These are phyloP conservation scores for Capsicum rhomboideum DNA, from an alignment of 257 asterid genomes.

Conservation along the genomic window DNA sequence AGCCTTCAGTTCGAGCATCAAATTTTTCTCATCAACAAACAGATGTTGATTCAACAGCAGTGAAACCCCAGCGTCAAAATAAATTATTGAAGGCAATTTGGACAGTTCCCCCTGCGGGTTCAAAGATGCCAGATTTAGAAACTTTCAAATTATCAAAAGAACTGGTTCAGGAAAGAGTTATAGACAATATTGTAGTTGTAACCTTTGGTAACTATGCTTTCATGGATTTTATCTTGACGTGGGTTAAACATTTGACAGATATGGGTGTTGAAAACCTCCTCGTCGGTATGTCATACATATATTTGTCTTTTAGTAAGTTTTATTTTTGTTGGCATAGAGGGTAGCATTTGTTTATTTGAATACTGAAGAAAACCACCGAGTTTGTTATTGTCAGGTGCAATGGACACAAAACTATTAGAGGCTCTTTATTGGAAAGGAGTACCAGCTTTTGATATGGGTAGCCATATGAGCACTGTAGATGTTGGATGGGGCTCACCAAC, in stretches of 20 bases:
- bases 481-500: constrained; percentile 96
- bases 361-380: neutral
- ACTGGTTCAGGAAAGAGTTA: constrained; percentile 68
- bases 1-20: constrained; percentile 24
- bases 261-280: constrained; percentile 77
- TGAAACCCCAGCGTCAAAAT: constrained; percentile 16
- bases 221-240: constrained; percentile 95
- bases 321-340: neutral
- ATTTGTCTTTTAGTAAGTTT: neutral
- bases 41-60: constrained; percentile 9
- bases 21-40: constrained; percentile 29
- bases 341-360: constrained; percentile 3
- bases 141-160: constrained; percentile 73
- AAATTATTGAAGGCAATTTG: constrained; percentile 51
- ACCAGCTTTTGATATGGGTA: constrained; percentile 96
- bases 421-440: constrained; percentile 97
- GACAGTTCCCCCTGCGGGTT: constrained; percentile 72
- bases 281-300: constrained; percentile 53
- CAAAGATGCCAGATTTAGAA: constrained; percentile 71
- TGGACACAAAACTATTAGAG: constrained; percentile 91
- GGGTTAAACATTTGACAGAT: constrained; percentile 96
- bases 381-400: constrained; percentile 57
- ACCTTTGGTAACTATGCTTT: constrained; percentile 96
- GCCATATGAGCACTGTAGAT: constrained; percentile 96
- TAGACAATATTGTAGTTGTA: constrained; percentile 63